Evolutionary conservation across 495 filamentous ascomycete species (phyloP).

Genomic region (Aspergillus steynii): DNA sequence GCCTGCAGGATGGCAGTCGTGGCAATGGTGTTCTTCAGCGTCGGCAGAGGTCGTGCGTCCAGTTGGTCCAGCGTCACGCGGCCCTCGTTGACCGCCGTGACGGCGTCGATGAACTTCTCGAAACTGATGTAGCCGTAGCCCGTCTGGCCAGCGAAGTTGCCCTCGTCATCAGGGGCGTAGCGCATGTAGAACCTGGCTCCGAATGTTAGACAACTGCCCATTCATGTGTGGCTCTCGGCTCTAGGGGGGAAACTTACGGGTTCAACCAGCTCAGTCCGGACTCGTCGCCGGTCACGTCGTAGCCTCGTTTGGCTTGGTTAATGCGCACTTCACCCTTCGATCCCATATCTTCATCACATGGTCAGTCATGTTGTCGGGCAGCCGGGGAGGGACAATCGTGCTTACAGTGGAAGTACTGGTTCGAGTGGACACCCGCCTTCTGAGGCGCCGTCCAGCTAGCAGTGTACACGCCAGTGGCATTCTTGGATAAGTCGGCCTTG

Average conservation of each 20-base stretch:
- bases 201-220: background rate
- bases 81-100: slow-evolving; percentile 73
- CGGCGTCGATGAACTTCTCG: slow-evolving; percentile 93
- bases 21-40: slow-evolving; percentile 82
- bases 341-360: slow-evolving; percentile 59
- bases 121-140: slow-evolving; percentile 94
- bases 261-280: slow-evolving; percentile 79
- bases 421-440: slow-evolving; percentile 86
- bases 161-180: slow-evolving; percentile 93
- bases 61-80: slow-evolving; percentile 69
- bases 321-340: slow-evolving; percentile 80
- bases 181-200: slow-evolving; percentile 79
- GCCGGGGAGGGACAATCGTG: background rate
- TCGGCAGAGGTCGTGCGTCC: slow-evolving; percentile 79
- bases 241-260: slow-evolving; percentile 45
- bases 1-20: slow-evolving; percentile 91
- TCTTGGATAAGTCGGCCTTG: slow-evolving; percentile 61
- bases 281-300: slow-evolving; percentile 86
- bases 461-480: slow-evolving; percentile 89
- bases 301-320: slow-evolving; percentile 92
- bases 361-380: slow-evolving; percentile 9
- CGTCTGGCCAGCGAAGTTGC: slow-evolving; percentile 87
- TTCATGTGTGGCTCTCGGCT: too few relatives aligned
- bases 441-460: slow-evolving; percentile 94
- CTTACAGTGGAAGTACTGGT: slow-evolving; percentile 90